phyloP scores from a whole-genome alignment of 176 grass and related monocot genomes.

The Oryza nivara region DNA sequence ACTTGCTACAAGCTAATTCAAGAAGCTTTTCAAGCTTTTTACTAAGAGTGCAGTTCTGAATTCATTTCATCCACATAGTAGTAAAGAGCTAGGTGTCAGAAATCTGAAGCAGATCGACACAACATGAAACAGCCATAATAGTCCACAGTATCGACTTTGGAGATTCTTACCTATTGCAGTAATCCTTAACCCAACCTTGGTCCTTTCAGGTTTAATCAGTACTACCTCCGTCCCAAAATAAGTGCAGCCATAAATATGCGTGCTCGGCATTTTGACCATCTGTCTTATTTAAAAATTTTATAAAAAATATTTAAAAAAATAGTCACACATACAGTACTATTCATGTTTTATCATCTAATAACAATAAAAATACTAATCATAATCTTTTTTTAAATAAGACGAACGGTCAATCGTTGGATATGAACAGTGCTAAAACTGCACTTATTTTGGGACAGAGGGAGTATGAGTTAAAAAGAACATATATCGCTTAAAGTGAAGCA shows the following conservation, averaged over 20 bases:
- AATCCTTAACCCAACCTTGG: not conserved
- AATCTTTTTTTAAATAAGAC: too few relatives aligned
- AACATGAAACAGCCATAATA: not conserved
- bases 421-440: too few relatives aligned
- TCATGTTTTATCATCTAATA: too few relatives aligned
- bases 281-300: too few relatives aligned
- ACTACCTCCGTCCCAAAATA: too few relatives aligned
- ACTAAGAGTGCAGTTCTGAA: not conserved
- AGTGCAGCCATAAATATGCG: too few relatives aligned
- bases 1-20: not conserved
- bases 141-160: not conserved
- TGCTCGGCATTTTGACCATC: too few relatives aligned
- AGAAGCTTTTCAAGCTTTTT: not conserved
- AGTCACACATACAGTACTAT: too few relatives aligned
- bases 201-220: not conserved
- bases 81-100: not conserved
- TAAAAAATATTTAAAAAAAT: too few relatives aligned
- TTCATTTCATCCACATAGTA: not conserved
- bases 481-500: not conserved
- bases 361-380: too few relatives aligned
- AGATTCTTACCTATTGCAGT: not conserved
- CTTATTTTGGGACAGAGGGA: too few relatives aligned
- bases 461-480: not conserved
- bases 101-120: not conserved
- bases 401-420: too few relatives aligned